A percentile compares a stretch with the other conserved stretches of the same genome.
phyloP scores from a whole-genome alignment of 495 filamentous ascomycete genomes.

The Aspergillus taichungensis region DNA sequence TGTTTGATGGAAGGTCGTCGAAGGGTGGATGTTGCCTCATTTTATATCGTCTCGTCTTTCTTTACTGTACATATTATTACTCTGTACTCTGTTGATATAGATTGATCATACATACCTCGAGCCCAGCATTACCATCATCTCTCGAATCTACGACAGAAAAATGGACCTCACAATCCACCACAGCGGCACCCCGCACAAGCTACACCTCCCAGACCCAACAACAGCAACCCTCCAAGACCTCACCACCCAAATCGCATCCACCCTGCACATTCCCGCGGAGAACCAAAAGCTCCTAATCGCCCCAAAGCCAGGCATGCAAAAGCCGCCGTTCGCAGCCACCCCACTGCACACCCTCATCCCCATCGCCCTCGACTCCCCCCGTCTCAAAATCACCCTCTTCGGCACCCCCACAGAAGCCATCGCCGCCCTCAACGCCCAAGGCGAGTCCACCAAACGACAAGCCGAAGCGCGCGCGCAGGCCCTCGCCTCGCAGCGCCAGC shows the following conservation, averaged over 20 bases:
- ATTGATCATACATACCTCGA: too few species aligned
- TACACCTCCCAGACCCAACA: slow-evolving; percentile 44
- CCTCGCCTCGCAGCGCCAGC: slow-evolving; percentile 24
- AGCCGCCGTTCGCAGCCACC: slow-evolving; percentile 49
- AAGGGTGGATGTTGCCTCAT: slow-evolving; percentile 4
- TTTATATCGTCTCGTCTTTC: too few species aligned
- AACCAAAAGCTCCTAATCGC: slow-evolving; percentile 74
- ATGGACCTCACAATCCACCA: slow-evolving; percentile 47
- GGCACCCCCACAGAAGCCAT: slow-evolving; percentile 29
- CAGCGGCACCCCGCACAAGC: slow-evolving; percentile 62
- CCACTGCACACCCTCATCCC: slow-evolving; percentile 19
- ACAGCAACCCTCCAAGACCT: slow-evolving; percentile 70
- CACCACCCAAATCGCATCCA: slow-evolving; percentile 39
- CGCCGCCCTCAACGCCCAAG: slow-evolving; percentile 30
- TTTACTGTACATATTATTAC: too few species aligned
- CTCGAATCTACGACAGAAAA: neutral
- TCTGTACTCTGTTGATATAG: too few species aligned
- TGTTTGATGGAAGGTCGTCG: slow-evolving; percentile 23
- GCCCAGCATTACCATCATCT: too few species aligned
- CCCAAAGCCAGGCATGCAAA: slow-evolving; percentile 58
- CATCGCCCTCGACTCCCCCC: slow-evolving; percentile 41
- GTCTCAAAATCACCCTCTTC: slow-evolving; percentile 35
- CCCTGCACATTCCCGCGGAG: slow-evolving; percentile 51
- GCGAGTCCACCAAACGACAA: slow-evolving; percentile 27
- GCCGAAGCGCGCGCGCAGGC: slow-evolving; percentile 31